Evolutionary conservation across 2,329 filamentous ascomycete genomes (phyloP).

Genomic region (Phyllosticta citriasiana): DNA sequence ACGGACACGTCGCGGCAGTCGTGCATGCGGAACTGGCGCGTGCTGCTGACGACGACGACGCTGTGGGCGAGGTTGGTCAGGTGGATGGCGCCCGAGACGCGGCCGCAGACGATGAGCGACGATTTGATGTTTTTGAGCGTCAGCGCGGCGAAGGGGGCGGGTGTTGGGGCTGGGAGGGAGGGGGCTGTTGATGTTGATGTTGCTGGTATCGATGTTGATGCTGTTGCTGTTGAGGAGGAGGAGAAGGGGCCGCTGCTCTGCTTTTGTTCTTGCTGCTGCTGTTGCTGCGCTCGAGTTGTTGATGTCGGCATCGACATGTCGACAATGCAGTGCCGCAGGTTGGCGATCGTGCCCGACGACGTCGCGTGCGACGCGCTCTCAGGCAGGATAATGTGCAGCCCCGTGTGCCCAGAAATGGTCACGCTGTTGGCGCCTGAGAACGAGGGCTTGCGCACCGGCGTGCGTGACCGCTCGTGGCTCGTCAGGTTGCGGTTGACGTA

Average conservation of each 20-base stretch:
- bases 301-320: conserved; percentile 61
- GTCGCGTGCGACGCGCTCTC: conserved; percentile 60
- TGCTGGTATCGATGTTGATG: background rate
- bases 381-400: conserved; percentile 69
- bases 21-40: conserved; percentile 84
- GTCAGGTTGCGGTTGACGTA: conserved; percentile 9
- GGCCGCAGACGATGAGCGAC: conserved; percentile 67
- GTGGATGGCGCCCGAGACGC: conserved; percentile 71
- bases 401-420: conserved; percentile 55
- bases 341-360: conserved; percentile 61
- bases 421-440: conserved; percentile 48
- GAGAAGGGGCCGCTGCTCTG: conserved; percentile 17
- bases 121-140: conserved; percentile 58
- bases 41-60: conserved; percentile 57
- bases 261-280: background rate
- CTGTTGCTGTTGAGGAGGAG: conserved; percentile 26
- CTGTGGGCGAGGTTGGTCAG: conserved; percentile 65
- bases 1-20: conserved; percentile 72
- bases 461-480: conserved; percentile 9
- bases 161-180: background rate
- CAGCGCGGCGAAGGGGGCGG: conserved; percentile 52
- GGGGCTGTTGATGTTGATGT: background rate
- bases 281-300: background rate
- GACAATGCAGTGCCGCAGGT: conserved; percentile 61
- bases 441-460: conserved; percentile 39